phyloP scores from a whole-genome alignment of 31 red algal genomes.

The Endocladia muricata region DNA sequence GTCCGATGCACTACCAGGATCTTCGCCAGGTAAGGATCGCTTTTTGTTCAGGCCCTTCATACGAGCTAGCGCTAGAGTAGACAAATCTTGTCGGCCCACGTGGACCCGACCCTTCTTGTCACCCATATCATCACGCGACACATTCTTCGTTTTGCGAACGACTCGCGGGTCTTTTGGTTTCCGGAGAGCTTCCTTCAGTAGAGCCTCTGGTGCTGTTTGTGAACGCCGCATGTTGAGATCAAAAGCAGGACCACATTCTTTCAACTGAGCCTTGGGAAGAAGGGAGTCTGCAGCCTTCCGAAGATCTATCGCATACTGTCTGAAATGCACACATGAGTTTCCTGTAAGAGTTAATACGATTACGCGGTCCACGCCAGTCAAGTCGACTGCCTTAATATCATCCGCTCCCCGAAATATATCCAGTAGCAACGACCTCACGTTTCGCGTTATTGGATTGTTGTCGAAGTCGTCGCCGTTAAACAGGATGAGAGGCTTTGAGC shows the following conservation, averaged over 20 bases:
- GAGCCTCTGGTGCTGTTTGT: slow-evolving; percentile 70
- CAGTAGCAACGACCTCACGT: slow-evolving; percentile 70
- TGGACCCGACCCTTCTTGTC: slow-evolving; percentile 85
- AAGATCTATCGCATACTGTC: slow-evolving; percentile 77
- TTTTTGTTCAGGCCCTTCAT: slow-evolving; percentile 65
- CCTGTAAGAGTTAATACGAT: slow-evolving; percentile 64
- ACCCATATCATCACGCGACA: slow-evolving; percentile 61
- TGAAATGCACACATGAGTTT: slow-evolving; percentile 39
- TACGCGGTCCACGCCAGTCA: slow-evolving; percentile 75
- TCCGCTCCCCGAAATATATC: slow-evolving; percentile 83
- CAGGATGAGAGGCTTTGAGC: slow-evolving; percentile 66
- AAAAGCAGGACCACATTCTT: slow-evolving; percentile 75
- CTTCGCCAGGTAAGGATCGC: slow-evolving; percentile 4
- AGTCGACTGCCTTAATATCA: slow-evolving; percentile 48
- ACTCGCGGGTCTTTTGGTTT: slow-evolving; percentile 43
- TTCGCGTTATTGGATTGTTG: slow-evolving; percentile 16
- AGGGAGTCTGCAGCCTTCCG: slow-evolving; percentile 24
- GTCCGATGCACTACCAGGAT: not conserved
- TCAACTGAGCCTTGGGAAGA: slow-evolving; percentile 58
- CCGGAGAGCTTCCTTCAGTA: slow-evolving; percentile 62
- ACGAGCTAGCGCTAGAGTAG: slow-evolving; percentile 40
- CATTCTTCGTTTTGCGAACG: slow-evolving; percentile 62
- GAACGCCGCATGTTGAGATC: slow-evolving; percentile 60
- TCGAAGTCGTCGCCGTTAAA: slow-evolving; percentile 89
- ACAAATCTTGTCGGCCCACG: slow-evolving; percentile 73